Conservation (phyloP, 2,329 filamentous ascomycete species). For the Beauveria pseudobassiana region DNA sequence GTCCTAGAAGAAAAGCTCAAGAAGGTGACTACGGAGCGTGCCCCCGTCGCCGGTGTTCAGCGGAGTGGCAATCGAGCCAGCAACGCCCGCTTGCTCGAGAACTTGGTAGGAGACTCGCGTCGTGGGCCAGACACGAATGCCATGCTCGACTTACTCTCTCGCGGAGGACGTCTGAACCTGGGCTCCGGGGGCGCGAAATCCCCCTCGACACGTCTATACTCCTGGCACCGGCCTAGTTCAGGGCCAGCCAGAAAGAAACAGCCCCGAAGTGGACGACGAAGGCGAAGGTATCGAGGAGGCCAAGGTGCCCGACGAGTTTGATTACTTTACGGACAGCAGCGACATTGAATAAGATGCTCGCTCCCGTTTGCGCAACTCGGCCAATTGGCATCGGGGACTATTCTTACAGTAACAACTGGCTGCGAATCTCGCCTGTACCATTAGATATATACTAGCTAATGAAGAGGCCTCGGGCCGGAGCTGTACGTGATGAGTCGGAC, state of each 20-base stretch:
- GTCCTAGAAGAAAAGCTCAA: constrained; percentile 89
- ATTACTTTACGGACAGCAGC: constrained; percentile 66
- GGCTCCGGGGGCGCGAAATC: not conserved
- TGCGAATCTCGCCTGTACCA: constrained; percentile 15
- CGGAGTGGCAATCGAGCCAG: constrained; percentile 26
- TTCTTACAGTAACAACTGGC: not conserved
- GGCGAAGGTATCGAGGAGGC: constrained; percentile 68
- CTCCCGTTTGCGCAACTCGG: not conserved
- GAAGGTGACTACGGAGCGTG: constrained; percentile 61
- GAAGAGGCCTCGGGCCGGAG: not conserved
- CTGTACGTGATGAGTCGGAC: not conserved
- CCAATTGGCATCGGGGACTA: not conserved
- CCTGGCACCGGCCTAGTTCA: too few species aligned
- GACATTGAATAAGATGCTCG: constrained; percentile 29
- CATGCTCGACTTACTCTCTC: constrained; percentile 36
- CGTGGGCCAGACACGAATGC: constrained; percentile 25
- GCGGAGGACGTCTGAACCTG: constrained; percentile 23
- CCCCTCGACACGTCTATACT: too few species aligned
- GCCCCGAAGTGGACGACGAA: constrained; percentile 70
- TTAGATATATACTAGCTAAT: constrained; percentile 9
- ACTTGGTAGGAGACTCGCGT: constrained; percentile 22
- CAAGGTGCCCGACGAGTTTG: constrained; percentile 61
- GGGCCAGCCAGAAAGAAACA: too few species aligned
- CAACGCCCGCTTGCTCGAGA: constrained; percentile 30
- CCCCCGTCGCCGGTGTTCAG: constrained; percentile 45